Evolutionary conservation across 2,329 filamentous ascomycete genomes (phyloP), one percentile per base, ranked within the genome.

Genomic region (Taxawa tesnikishii): DNA sequence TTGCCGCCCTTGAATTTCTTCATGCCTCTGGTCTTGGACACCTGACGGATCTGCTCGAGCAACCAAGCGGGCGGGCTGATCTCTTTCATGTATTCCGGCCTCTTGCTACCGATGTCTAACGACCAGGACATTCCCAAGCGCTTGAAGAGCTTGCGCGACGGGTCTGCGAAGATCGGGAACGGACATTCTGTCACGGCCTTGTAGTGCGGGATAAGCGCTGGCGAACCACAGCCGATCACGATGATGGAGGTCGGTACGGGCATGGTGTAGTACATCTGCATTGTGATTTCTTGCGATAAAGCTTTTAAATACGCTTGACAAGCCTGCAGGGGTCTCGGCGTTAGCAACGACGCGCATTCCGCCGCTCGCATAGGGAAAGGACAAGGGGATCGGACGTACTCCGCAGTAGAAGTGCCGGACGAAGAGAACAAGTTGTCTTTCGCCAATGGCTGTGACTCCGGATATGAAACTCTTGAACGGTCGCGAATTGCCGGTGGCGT

Each of bases 391-490:
- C 12, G 26, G 15, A 43, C 42, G 21, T 38, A 47, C 45, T 26
- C 55, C 54, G 42, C 56, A 59, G 48, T 57, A 59, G 45, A 58
- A 59, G 37, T 59, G 55, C 16, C 56, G 51, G 21, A 59, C 46
- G 43, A 59, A 59, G 30, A 59, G 45, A 18, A 59, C 43, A 8
- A 59, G 44, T 28, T 59, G 56, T 7, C 56, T 46, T 32, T 51
- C 43, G 28, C 57, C 53, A 11, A 50, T 47, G 2, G 48, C 45
- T 12, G 41, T 44, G 28, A 53, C 60, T 4, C 71, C 70, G 19
- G 61, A 65, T 50, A 76, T 78, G 16, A 82, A 56, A 43, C 67
- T 73, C 53, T 69, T 69, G 54, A 83, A 83, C 0, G 68, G 59
- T 26, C 67, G 66, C 10, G 67, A 55, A 34, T 70, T 73, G 34